A percentile compares a stretch with the other conserved stretches of the same genome.
Conservation (phyloP, 495 filamentous ascomycete genomes). For the Emericellopsis terricola region DNA sequence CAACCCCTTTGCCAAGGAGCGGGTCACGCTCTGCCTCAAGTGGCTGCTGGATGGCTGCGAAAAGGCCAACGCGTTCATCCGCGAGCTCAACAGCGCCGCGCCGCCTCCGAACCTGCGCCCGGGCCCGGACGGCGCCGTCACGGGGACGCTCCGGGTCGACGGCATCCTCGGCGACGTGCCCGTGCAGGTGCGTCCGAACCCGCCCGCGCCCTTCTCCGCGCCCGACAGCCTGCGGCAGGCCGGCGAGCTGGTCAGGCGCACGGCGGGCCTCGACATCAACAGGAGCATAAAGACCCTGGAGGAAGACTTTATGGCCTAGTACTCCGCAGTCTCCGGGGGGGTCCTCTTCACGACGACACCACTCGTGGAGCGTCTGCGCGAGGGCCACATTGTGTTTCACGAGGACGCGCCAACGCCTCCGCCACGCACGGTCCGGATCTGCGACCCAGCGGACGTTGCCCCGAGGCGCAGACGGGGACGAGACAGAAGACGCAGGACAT, state of each 20-base stretch:
- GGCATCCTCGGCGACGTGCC: conserved; percentile 26
- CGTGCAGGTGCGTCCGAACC: conserved; percentile 15
- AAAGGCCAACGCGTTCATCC: conserved; percentile 59
- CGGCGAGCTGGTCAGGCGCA: conserved; percentile 1
- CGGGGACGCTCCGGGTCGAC: conserved; percentile 18
- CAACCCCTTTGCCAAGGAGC: conserved; percentile 80
- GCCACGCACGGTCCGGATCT: no score
- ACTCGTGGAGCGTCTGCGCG: no score
- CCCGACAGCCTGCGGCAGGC: neutral
- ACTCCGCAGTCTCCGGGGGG: no score
- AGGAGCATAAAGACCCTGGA: neutral
- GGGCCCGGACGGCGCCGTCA: conserved; percentile 1
- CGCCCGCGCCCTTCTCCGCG: neutral
- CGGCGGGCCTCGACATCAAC: neutral
- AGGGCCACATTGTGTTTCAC: no score
- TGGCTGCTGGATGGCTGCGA: conserved; percentile 73
- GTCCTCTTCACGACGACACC: no score
- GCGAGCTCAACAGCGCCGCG: conserved; percentile 31
- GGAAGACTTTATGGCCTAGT: conserved; percentile 3
- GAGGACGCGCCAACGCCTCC: no score
- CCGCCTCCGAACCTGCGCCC: conserved; percentile 12
- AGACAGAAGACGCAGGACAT: no score
- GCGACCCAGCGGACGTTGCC: no score
- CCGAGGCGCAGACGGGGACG: no score
- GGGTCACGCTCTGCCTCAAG: conserved; percentile 77